Evolutionary conservation across 129 eudicot genomes (phyloP).

Genomic region (Artemisia annua): DNA sequence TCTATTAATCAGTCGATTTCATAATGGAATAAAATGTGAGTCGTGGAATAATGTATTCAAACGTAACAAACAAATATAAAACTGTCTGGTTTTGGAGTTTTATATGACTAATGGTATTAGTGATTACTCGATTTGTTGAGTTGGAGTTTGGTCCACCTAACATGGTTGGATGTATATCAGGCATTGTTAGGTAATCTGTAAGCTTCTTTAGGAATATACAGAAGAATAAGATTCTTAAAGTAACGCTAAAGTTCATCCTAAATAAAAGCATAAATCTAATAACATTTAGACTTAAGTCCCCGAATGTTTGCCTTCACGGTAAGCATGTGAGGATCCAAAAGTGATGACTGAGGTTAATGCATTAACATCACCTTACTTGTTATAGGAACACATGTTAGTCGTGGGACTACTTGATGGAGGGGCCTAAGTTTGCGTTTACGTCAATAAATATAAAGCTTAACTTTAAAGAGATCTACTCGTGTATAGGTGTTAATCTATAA

Average conservation of each 20-base stretch:
- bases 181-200: conserved; percentile 2
- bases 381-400: too few relatives aligned
- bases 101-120: neutral
- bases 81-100: neutral
- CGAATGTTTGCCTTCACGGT: too few relatives aligned
- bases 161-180: neutral
- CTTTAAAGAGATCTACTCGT: too few relatives aligned
- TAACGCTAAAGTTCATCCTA: conserved; percentile 7
- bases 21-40: neutral
- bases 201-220: neutral
- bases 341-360: too few relatives aligned
- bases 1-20: neutral
- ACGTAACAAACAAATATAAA: neutral
- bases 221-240: neutral
- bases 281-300: neutral
- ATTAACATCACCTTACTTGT: too few relatives aligned
- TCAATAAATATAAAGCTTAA: too few relatives aligned
- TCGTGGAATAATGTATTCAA: neutral
- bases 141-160: conserved; percentile 23
- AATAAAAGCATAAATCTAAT: neutral
- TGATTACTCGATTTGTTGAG: neutral
- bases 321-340: too few relatives aligned
- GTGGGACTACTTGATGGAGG: too few relatives aligned
- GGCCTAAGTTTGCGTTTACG: too few relatives aligned
- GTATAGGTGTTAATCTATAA: too few relatives aligned